A percentile compares a stretch with the other conserved stretches of the same genome.
Conservation (phyloP, 768 basidiomycete species). For the Tulasnella sp. region DNA sequence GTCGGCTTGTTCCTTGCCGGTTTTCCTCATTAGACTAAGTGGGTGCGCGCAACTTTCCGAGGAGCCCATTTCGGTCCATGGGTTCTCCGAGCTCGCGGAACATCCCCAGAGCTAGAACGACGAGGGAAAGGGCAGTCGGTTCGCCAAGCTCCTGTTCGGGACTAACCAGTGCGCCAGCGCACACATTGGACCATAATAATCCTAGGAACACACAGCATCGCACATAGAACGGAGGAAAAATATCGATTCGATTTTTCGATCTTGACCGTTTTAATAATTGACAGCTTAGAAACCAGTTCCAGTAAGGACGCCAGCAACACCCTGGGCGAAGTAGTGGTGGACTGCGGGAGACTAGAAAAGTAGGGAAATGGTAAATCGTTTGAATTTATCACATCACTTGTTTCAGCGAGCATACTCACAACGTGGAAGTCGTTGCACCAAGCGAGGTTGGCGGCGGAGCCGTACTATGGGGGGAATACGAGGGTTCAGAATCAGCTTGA, state of each 20-base stretch:
- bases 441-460: constrained; percentile 9
- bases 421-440: constrained; percentile 24
- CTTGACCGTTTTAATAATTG: neutral
- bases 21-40: neutral
- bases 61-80: neutral
- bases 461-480: neutral
- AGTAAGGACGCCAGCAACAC: neutral
- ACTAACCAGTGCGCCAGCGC: too few relatives aligned
- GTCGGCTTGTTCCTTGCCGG: neutral
- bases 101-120: neutral
- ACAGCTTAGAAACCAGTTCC: neutral
- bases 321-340: neutral
- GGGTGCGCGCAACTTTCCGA: neutral
- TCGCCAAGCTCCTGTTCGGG: neutral
- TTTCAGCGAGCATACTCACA: neutral
- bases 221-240: neutral
- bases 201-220: neutral
- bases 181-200: too few relatives aligned
- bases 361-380: neutral
- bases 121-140: neutral
- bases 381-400: neutral
- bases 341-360: neutral
- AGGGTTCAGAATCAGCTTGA: neutral
- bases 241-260: neutral
- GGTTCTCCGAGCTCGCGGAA: too few relatives aligned